Evolutionary conservation across 768 basidiomycete species (phyloP).

Genomic region (Macrocybe gigantea): DNA sequence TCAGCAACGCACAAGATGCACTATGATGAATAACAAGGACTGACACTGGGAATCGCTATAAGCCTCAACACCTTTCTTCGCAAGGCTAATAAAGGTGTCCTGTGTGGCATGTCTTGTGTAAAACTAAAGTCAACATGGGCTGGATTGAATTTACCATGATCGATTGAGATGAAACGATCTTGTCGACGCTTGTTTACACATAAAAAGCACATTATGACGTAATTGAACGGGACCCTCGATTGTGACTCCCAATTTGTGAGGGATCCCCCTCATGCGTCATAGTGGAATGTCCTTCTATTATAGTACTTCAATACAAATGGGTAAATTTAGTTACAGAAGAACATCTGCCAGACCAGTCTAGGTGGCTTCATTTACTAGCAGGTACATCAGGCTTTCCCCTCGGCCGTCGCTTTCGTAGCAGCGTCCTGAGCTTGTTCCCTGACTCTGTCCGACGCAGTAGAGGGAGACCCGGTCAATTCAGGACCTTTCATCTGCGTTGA

Average conservation of each 20-base stretch:
- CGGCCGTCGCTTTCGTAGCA: constrained; percentile 47
- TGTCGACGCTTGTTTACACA: not conserved
- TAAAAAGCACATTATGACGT: too few relatives aligned
- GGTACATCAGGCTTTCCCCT: constrained; percentile 53
- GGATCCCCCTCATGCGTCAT: too few relatives aligned
- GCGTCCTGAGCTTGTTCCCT: constrained; percentile 28
- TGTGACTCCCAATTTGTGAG: too few relatives aligned
- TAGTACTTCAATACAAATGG: too few relatives aligned
- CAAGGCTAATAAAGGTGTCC: constrained; percentile 67
- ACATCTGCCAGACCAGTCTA: too few relatives aligned
- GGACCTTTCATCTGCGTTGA: constrained; percentile 23
- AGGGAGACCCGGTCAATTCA: constrained; percentile 18
- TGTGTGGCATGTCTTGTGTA: constrained; percentile 14
- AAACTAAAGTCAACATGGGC: not conserved
- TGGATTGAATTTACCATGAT: constrained; percentile 6
- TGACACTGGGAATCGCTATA: constrained; percentile 46
- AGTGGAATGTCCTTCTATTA: too few relatives aligned
- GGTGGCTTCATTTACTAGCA: too few relatives aligned
- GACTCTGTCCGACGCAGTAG: constrained; percentile 30
- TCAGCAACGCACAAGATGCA: constrained; percentile 13
- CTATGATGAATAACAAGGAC: constrained; percentile 8
- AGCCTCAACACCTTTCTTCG: constrained; percentile 57
- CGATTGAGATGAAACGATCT: constrained; percentile 3
- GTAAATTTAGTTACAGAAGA: too few relatives aligned
- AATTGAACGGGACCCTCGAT: too few relatives aligned